Evolutionary conservation across 164 flowering plant species (phyloP).

Genomic region (Buxus sempervirens): DNA sequence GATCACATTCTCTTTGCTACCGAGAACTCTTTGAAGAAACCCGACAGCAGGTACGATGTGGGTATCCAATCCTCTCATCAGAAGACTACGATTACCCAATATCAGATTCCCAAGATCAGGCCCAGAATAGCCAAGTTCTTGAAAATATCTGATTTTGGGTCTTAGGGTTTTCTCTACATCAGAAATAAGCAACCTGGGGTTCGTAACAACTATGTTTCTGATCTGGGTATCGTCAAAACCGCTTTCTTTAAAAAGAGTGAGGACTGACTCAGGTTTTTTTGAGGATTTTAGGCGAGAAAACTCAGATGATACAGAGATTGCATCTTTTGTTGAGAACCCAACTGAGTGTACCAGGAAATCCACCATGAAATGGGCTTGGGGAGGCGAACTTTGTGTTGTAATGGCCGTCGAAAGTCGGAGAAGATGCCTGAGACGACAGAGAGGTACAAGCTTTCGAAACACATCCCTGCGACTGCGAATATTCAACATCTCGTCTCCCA

Average conservation of each 20-base stretch:
- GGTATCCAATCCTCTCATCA: background rate
- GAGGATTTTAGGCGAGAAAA: slow-evolving; percentile 9
- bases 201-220: background rate
- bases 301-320: slow-evolving; percentile 5
- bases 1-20: slow-evolving; percentile 12
- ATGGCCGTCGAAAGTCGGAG: background rate
- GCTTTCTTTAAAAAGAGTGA: slow-evolving; percentile 9
- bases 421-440: background rate
- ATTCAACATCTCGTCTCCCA: too few relatives aligned
- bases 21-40: slow-evolving; percentile 9
- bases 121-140: slow-evolving; percentile 16
- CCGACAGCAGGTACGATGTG: slow-evolving; percentile 14
- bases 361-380: slow-evolving; percentile 7
- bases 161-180: slow-evolving; percentile 18
- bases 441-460: background rate
- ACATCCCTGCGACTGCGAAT: too few relatives aligned
- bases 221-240: slow-evolving; percentile 16
- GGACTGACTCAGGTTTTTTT: slow-evolving; percentile 14
- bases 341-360: slow-evolving; percentile 10
- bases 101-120: slow-evolving; percentile 8
- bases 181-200: slow-evolving; percentile 9
- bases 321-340: slow-evolving; percentile 16
- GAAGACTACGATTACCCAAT: background rate
- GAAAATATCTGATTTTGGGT: slow-evolving; percentile 16
- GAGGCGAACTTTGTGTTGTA: background rate